Conservation (phyloP, 345 rosid genomes). For the Eucalyptus cloeziana region DNA sequence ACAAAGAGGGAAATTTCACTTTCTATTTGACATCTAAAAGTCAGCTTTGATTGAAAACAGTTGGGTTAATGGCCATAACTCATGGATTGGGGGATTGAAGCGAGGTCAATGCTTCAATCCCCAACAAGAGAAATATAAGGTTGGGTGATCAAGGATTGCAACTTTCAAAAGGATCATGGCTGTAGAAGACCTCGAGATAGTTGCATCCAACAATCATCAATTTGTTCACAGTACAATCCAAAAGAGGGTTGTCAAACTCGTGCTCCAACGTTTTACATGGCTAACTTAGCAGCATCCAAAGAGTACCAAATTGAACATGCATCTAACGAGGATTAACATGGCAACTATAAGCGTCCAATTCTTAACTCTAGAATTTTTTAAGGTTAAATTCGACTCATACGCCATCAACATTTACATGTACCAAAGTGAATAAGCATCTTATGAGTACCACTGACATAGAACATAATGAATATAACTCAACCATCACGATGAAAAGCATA, state of each 20-base stretch:
- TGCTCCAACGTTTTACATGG: neutral
- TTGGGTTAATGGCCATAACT: too few species aligned
- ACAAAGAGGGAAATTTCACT: too few species aligned
- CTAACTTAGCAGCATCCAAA: neutral
- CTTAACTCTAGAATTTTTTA: neutral
- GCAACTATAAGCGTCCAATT: neutral
- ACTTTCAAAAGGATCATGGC: neutral
- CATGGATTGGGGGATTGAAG: too few species aligned
- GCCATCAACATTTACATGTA: neutral
- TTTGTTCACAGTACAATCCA: neutral
- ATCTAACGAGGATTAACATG: neutral
- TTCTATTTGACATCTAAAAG: too few species aligned
- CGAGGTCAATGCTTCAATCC: neutral
- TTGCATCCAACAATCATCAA: neutral
- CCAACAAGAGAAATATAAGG: neutral
- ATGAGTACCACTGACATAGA: neutral
- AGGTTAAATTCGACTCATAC: neutral
- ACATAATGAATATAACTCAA: neutral
- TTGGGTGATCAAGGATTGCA: neutral
- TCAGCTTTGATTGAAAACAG: too few species aligned
- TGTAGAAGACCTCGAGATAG: neutral
- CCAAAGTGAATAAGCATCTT: neutral
- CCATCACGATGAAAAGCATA: neutral
- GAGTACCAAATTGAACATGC: neutral
- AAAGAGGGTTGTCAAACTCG: neutral